Evolutionary conservation across 805 yeast genomes (phyloP).

Genomic region (Candida dajiaensis): DNA sequence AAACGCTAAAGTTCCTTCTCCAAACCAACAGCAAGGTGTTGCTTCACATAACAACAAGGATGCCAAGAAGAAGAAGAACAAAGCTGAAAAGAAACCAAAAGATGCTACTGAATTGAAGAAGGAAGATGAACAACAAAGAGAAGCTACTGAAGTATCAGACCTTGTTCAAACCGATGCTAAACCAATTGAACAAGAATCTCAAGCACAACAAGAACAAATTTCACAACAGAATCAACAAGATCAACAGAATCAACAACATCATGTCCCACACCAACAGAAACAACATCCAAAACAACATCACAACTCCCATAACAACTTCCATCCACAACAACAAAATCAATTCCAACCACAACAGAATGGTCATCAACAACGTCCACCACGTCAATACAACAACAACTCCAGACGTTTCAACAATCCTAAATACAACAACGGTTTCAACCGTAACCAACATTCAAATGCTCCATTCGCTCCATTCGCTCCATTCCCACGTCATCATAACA

Average conservation of each 20-base stretch:
- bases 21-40: neutral
- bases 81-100: constrained; percentile 13
- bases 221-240: neutral
- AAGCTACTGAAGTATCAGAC: neutral
- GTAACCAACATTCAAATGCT: constrained; percentile 6
- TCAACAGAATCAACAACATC: constrained; percentile 3
- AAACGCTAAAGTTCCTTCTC: neutral
- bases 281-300: constrained; percentile 2
- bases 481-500: constrained; percentile 7
- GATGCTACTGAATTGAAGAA: constrained; percentile 18
- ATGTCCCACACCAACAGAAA: constrained; percentile 2
- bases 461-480: neutral
- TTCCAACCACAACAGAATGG: constrained; percentile 5
- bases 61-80: constrained; percentile 23
- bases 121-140: constrained; percentile 15
- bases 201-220: constrained; percentile 3
- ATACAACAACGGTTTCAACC: constrained; percentile 5
- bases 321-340: constrained; percentile 7
- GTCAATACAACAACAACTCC: constrained; percentile 19
- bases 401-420: constrained; percentile 17
- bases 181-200: neutral
- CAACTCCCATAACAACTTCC: constrained; percentile 4
- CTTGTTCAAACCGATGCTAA: constrained; percentile 3
- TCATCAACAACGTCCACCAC: constrained; percentile 18
- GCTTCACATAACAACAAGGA: constrained; percentile 5